phyloP scores from a whole-genome alignment of 2,329 filamentous ascomycete species.

The Paraphoma sp. region DNA sequence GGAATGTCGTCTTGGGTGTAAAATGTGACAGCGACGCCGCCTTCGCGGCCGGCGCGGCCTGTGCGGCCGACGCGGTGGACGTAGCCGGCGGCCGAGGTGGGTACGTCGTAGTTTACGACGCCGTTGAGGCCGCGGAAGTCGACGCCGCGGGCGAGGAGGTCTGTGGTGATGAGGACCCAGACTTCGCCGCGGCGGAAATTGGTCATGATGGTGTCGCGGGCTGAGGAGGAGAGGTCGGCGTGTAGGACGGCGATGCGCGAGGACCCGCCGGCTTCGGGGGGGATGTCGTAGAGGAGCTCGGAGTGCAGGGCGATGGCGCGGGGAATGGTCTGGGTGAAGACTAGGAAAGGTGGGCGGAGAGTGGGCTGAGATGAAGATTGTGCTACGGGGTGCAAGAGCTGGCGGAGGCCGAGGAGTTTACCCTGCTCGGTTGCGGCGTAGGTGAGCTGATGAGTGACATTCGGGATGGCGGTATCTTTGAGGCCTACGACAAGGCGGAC shows the following conservation, averaged over 20 bases:
- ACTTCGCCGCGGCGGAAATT: conserved; percentile 90
- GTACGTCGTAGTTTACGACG: conserved; percentile 97
- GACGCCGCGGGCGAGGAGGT: conserved; percentile 87
- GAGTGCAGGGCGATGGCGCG: conserved; percentile 85
- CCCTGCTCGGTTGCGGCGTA: conserved; percentile 94
- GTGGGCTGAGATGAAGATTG: conserved; percentile 59
- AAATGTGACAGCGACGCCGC: conserved; percentile 89
- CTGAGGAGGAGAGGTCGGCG: conserved; percentile 78
- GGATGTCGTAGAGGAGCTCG: conserved; percentile 94
- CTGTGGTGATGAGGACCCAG: conserved; percentile 96
- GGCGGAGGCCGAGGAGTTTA: conserved; percentile 88
- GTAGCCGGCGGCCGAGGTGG: conserved; percentile 86
- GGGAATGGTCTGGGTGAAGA: conserved; percentile 96
- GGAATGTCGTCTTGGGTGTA: conserved; percentile 96
- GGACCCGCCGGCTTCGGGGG: conserved; percentile 82
- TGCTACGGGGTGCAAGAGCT: conserved; percentile 80
- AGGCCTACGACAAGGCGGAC: conserved; percentile 91
- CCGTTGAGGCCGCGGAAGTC: conserved; percentile 96
- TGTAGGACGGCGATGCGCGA: conserved; percentile 89
- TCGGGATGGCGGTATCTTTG: conserved; percentile 94
- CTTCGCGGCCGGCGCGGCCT: conserved; percentile 83
- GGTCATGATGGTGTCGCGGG: conserved; percentile 82
- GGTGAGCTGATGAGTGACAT: conserved; percentile 84
- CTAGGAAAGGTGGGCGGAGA: conserved; percentile 85
- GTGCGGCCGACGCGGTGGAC: conserved; percentile 94